Evolutionary conservation across 768 basidiomycete genomes (phyloP).

Genomic region (Kwoniella europaea): DNA sequence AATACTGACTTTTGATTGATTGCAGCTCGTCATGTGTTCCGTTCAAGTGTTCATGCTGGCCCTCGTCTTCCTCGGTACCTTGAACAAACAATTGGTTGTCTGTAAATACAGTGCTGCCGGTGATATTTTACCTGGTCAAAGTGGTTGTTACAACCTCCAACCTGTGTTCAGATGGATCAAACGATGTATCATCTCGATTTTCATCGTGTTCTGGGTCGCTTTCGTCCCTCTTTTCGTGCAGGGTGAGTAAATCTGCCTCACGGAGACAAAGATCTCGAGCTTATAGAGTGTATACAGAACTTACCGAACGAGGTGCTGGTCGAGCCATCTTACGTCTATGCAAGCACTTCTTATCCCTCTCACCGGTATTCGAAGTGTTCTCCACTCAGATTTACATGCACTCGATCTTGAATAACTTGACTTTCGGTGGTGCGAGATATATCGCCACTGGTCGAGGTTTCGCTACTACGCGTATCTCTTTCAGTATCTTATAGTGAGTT

Average conservation of each 20-base stretch:
- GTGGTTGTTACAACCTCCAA: conserved; percentile 90
- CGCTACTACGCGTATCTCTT: conserved; percentile 91
- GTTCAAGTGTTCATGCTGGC: conserved; percentile 94
- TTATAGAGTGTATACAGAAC: conserved; percentile 64
- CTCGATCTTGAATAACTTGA: conserved; percentile 94
- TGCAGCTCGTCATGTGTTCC: conserved; percentile 82
- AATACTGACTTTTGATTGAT: neutral
- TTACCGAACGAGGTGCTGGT: conserved; percentile 91
- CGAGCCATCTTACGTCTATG: conserved; percentile 87
- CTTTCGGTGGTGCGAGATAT: conserved; percentile 96
- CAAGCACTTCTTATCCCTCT: conserved; percentile 92
- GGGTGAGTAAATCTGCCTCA: conserved; percentile 63
- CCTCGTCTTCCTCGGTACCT: conserved; percentile 90
- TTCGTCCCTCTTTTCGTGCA: conserved; percentile 94
- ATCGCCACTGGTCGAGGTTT: conserved; percentile 99
- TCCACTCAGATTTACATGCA: conserved; percentile 98
- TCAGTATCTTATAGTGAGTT: conserved; percentile 78
- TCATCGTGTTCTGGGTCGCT: conserved; percentile 97
- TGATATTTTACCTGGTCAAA: conserved; percentile 74
- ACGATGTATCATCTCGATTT: conserved; percentile 95
- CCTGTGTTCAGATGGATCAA: conserved; percentile 96
- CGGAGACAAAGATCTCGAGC: neutral
- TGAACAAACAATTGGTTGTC: conserved; percentile 78
- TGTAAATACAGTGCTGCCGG: conserved; percentile 78
- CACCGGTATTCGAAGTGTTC: conserved; percentile 96